Evolutionary conservation across 208 protist species (phyloP), one percentile per base, ranked within the genome.

Genomic region (Trypanosoma avium): DNA sequence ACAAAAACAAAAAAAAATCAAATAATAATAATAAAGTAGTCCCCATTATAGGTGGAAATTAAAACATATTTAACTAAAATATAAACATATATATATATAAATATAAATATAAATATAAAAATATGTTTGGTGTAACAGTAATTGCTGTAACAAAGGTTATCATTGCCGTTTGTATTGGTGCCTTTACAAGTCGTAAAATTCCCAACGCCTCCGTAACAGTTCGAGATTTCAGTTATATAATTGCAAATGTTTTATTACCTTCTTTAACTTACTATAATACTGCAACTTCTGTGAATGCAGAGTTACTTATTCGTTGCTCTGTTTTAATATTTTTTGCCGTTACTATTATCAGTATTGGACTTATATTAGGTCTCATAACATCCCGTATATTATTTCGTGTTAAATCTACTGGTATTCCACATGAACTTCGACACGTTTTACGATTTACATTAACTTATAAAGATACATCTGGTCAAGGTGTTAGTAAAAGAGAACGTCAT

Each of bases 61-160:
- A n/a, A n/a, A n/a, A n/a, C n/a, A n/a, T n/a, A n/a, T n/a, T n/a
- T n/a, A n/a, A n/a, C n/a, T n/a, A n/a, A n/a, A n/a, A n/a, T n/a
- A n/a, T n/a, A n/a, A n/a, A n/a, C n/a, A n/a, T n/a, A n/a, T n/a
- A n/a, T n/a, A n/a, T n/a, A n/a, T n/a, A n/a, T n/a, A n/a, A n/a
- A n/a, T n/a, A n/a, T n/a, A n/a, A n/a, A n/a, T n/a, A n/a, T n/a
- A n/a, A n/a, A n/a, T n/a, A n/a, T n/a, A n/a, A n/a, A n/a, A n/a
- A 42, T 8, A 90, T 92, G 80, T 43, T 94, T 30, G 70, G 29
- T n/a, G 77, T 86, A 10, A 81, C 82, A n/a, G 73, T 92, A 35
- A 42, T 79, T 17, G 88, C 88, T 19, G 81, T 92, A 22, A 55
- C 73, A 54, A 87, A 92, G 63, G 85, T 94, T 42, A 78, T 92